Base-by-base conservation (phyloP, 495 filamentous ascomycete genomes). In the Lasiosphaeria hispida region DNA sequence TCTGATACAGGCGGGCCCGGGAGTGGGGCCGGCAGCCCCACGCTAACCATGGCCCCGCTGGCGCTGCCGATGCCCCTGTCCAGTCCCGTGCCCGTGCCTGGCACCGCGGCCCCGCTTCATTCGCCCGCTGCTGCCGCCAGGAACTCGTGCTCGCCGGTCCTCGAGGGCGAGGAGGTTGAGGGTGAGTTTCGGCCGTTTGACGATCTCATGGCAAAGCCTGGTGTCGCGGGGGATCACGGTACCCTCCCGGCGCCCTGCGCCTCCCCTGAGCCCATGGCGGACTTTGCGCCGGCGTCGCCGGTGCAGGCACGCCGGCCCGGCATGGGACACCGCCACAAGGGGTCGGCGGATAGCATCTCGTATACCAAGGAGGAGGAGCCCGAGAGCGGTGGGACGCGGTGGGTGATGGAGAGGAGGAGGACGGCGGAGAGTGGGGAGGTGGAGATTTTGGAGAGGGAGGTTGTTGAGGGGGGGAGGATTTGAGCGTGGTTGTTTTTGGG, bases 321-420 rank as follows among this genome's bases (percentile, higher is more conserved):
- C n/a, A 73, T 65, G 51, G 72, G 74, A 0, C 80, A 83, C 56
- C 64, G 68, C 4, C 73, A 78, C 43, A 72, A 74, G 50, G 73
- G 78, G 30, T 81, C 79, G 17, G 74, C 78, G 9, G 82, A 81
- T 50, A 84, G 82, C 50, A 81, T 86, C 34, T 83, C 81, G 45
- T 86, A 86, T 59, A 69, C 69, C 17, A 75, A 77, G 53, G 79
- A 78, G 58, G 77, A 75, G 51, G 76, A 77, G 33, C 53, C 53
- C 1, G 75, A 78, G 13, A 70, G 70, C 17, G 77, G 76, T 18
- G 77, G 77, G 53, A 75, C 66, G 6, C 70, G 78, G 48, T 85
- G 83, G 83, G 74, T 84, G 3, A 67, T 84, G 41, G 83, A 85
- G 67, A 73, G 81, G 49, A 71, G 81, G 35, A 70, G 81, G 48